Evolutionary conservation across 1,284 basidiomycete species (phyloP), one percentile per base, ranked within the genome.

Genomic region (Ustilago crameri): DNA sequence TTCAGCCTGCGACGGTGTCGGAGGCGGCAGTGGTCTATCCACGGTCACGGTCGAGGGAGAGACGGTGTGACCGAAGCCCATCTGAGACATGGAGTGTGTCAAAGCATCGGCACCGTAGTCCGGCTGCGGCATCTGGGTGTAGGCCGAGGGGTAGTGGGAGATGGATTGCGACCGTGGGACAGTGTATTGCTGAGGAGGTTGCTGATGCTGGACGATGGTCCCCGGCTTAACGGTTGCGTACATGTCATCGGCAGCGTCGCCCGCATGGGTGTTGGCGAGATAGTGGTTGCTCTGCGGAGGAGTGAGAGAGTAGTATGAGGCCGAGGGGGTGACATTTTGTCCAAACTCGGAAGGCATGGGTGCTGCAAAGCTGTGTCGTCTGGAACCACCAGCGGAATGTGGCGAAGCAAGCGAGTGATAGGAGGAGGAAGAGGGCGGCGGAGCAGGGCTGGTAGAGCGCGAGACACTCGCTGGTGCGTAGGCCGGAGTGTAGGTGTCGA

Each of bases 401-500:
- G 49, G 38, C 20, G 53, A 61, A 10, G 60, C 54, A 24, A 45
- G 40, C 14, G 49, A 22, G 17, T 57, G 52, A 35, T 68, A 56
- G 10, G 55, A 62, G 9, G 53, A 56, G 8, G 56, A 45, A 10
- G 55, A 62, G 9, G 53, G 44, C 15, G 72, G 62, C 14, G 74
- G 76, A 9, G 56, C 69, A 22, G 76, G 75, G 51, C 76, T 78
- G 14, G 61, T 59, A 4, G 56, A 57, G 38, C 78, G 68, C 3
- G 71, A 71, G 45, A 76, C 65, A 35, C 61, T 64, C 23, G 66
- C 27, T 27, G 77, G 79, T 1, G 79, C 79, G 27, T 80, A 80
- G n/a, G 75, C 71, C 15, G 79, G 79, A 0, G 70, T 79, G 51
- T 80, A 80, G 37, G 68, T 64, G 38, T 74, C 74, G 40, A 79